Conservation (phyloP, 192 early-diverging fungal genomes). For the Coemansia interrupta region DNA sequence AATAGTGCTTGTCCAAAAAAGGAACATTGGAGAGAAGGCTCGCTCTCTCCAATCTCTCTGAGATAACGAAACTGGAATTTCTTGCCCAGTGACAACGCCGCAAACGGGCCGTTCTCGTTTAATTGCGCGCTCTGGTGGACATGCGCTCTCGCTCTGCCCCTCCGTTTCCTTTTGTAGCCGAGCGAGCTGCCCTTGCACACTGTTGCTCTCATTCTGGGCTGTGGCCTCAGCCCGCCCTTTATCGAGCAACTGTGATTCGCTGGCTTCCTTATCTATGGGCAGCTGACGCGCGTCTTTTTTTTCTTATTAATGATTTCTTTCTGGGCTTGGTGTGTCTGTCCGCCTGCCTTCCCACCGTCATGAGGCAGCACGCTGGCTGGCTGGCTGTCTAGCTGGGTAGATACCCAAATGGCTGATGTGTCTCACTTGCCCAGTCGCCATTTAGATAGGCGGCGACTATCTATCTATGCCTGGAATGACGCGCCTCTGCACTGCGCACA, state of each 20-base stretch:
- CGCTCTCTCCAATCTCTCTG: conserved; percentile 4
- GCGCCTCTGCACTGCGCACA: background rate
- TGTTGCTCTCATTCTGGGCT: background rate
- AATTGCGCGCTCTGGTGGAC: conserved; percentile 3
- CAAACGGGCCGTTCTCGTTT: conserved; percentile 4
- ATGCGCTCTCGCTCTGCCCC: conserved; percentile 2
- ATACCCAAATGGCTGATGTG: background rate
- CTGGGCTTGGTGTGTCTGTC: background rate
- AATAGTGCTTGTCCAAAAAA: too few species aligned
- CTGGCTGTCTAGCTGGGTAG: background rate
- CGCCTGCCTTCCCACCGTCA: conserved; percentile 8
- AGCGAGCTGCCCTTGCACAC: background rate
- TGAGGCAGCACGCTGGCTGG: conserved; percentile 4
- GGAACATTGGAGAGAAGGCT: too few species aligned
- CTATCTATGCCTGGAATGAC: background rate
- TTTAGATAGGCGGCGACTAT: conserved; percentile 1
- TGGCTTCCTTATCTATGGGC: conserved; percentile 16
- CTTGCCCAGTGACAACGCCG: conserved; percentile 3
- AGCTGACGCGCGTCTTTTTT: conserved; percentile 3
- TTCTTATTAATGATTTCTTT: background rate
- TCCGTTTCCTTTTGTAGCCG: background rate
- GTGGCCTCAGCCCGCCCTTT: conserved; percentile 11
- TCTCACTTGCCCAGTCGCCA: background rate
- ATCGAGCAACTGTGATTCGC: conserved; percentile 17
- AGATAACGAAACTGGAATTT: conserved; percentile 2